These are phyloP conservation scores for Suillus weaverae DNA, from an alignment of 768 basidiomycete species.

Conservation along the genomic window DNA sequence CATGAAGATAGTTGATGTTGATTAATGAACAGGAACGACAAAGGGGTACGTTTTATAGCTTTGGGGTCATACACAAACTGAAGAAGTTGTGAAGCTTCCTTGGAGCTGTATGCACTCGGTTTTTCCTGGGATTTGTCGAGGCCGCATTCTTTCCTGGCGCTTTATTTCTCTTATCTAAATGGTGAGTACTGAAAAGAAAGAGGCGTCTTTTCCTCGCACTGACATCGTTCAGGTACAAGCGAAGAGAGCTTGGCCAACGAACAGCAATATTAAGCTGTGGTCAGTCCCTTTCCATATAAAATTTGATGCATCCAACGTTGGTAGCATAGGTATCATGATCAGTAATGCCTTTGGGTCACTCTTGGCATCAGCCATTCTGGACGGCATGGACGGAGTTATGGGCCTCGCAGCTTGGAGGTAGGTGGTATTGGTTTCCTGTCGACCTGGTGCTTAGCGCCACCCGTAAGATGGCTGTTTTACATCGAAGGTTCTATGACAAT, in stretches of 20 bases:
- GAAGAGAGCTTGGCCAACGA: constrained; percentile 66
- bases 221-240: constrained; percentile 66
- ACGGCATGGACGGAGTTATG: constrained; percentile 65
- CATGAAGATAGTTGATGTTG: constrained; percentile 2
- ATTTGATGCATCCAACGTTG: neutral
- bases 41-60: constrained; percentile 29
- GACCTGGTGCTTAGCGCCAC: neutral
- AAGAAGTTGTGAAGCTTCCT: constrained; percentile 45
- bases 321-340: constrained; percentile 51
- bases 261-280: constrained; percentile 68
- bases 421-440: constrained; percentile 13
- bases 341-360: constrained; percentile 83
- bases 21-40: constrained; percentile 37
- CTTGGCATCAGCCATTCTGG: constrained; percentile 74
- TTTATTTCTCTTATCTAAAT: constrained; percentile 36
- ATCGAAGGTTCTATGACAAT: constrained; percentile 62
- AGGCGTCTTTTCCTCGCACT: constrained; percentile 44
- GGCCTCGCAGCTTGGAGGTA: constrained; percentile 76
- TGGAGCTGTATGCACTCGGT: constrained; percentile 66
- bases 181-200: constrained; percentile 30
- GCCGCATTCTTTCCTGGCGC: constrained; percentile 74
- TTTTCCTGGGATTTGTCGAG: constrained; percentile 76
- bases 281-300: neutral
- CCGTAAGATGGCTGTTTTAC: constrained; percentile 68
- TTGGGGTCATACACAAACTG: neutral